phyloP scores from a whole-genome alignment of 1,284 basidiomycete genomes.

The Exsudoporus floridanus region DNA sequence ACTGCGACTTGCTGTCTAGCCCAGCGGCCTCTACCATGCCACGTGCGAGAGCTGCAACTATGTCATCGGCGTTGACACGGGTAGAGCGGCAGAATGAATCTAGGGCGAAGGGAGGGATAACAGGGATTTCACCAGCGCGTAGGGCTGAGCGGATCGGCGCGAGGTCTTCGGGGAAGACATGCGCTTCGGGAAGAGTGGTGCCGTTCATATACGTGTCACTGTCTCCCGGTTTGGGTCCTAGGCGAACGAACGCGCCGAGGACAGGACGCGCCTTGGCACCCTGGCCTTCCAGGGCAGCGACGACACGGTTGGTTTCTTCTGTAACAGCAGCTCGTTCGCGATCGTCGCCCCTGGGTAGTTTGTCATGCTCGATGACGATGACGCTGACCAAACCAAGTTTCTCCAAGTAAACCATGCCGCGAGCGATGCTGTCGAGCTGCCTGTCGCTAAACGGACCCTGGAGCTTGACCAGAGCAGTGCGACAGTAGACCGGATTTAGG shows the following conservation, averaged over 20 bases:
- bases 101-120: slow-evolving; percentile 91
- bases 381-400: slow-evolving; percentile 94
- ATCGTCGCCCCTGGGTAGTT: slow-evolving; percentile 64
- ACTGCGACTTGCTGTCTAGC: slow-evolving; percentile 36
- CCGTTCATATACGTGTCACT: slow-evolving; percentile 38
- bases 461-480: slow-evolving; percentile 93
- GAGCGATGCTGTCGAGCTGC: slow-evolving; percentile 91
- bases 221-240: slow-evolving; percentile 72
- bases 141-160: slow-evolving; percentile 85
- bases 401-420: slow-evolving; percentile 93
- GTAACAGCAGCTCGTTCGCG: slow-evolving; percentile 61
- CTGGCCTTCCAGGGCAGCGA: slow-evolving; percentile 80
- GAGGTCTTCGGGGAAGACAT: slow-evolving; percentile 75
- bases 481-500: slow-evolving; percentile 76
- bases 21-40: slow-evolving; percentile 78
- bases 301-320: slow-evolving; percentile 81
- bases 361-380: slow-evolving; percentile 91
- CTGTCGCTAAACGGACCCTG: slow-evolving; percentile 97
- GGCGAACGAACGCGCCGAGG: slow-evolving; percentile 79
- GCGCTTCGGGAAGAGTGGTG: slow-evolving; percentile 61
- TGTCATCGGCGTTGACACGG: slow-evolving; percentile 87
- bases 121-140: slow-evolving; percentile 91
- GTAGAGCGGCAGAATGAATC: slow-evolving; percentile 88
- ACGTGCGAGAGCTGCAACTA: slow-evolving; percentile 84
- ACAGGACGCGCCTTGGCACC: slow-evolving; percentile 88